Conservation (phyloP, 257 asterid genomes). For the Rehmannia glutinosa region DNA sequence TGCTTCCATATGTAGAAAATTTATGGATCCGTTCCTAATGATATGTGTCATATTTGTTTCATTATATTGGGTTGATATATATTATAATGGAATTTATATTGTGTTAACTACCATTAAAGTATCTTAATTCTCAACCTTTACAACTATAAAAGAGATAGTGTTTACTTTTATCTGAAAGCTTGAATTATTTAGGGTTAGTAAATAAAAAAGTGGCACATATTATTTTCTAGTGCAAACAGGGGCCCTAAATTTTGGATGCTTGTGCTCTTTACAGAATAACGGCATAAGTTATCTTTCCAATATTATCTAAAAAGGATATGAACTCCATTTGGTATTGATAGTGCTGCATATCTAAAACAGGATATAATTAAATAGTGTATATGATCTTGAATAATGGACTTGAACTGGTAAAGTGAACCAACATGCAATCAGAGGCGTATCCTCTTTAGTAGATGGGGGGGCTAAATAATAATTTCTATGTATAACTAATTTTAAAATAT, state of each 20-base stretch:
- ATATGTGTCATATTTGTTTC: too few species aligned
- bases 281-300: conserved; percentile 45
- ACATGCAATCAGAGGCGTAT: too few species aligned
- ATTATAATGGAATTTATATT: too few species aligned
- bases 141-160: background rate
- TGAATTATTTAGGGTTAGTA: background rate
- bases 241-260: conserved; percentile 26
- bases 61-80: too few species aligned
- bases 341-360: conserved; percentile 19
- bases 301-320: conserved; percentile 25
- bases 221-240: conserved; percentile 28
- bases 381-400: conserved; percentile 4
- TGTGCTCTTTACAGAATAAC: conserved; percentile 41
- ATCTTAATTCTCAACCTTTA: background rate
- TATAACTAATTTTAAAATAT: too few species aligned
- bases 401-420: conserved; percentile 19
- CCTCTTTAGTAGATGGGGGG: too few species aligned
- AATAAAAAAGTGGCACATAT: conserved; percentile 20
- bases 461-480: too few species aligned
- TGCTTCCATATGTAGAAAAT: too few species aligned
- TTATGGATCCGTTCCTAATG: too few species aligned
- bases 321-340: conserved; percentile 29
- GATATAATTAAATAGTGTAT: conserved; percentile 9
- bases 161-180: background rate
- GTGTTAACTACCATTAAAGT: background rate